Conservation (phyloP, 164 flowering plant genomes). For the Chimonanthus salicifolius region DNA sequence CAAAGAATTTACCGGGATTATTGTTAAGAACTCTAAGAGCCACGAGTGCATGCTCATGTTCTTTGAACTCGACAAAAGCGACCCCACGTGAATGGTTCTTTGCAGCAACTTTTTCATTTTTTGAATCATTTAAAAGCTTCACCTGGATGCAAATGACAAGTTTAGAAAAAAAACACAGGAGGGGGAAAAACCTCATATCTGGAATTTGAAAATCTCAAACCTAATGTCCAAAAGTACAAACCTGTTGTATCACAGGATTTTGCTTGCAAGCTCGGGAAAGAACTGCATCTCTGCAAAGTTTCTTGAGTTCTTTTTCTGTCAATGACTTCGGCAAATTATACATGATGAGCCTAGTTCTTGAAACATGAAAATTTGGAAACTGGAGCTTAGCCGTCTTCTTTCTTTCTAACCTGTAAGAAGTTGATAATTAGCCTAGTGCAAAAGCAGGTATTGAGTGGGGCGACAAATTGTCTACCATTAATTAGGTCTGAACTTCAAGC, state of each 20-base stretch:
- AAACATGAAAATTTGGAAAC: slow-evolving; percentile 88
- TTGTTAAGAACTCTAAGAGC: slow-evolving; percentile 94
- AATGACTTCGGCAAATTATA: slow-evolving; percentile 85
- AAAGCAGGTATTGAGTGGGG: not conserved
- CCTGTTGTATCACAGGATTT: slow-evolving; percentile 83
- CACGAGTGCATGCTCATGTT: slow-evolving; percentile 96
- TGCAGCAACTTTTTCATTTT: slow-evolving; percentile 37
- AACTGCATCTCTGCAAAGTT: slow-evolving; percentile 71
- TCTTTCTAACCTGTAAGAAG: slow-evolving; percentile 58
- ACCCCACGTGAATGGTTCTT: slow-evolving; percentile 75
- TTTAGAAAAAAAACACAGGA: not conserved
- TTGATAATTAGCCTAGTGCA: not conserved
- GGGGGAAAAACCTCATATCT: too few relatives aligned
- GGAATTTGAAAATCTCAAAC: not conserved
- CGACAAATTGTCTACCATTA: too few relatives aligned
- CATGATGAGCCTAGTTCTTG: slow-evolving; percentile 77
- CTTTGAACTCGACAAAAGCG: slow-evolving; percentile 86
- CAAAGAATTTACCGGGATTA: slow-evolving; percentile 65
- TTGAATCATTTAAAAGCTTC: slow-evolving; percentile 56
- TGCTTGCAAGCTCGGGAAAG: slow-evolving; percentile 83
- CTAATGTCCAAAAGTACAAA: slow-evolving; percentile 16
- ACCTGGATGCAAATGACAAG: slow-evolving; percentile 41
- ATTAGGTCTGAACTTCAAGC: too few relatives aligned
- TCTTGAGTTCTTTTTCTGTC: slow-evolving; percentile 59
- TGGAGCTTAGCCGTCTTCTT: slow-evolving; percentile 59